Base-by-base conservation (phyloP, 2,329 filamentous ascomycete genomes). In the Calonectria pseudoturangicola region DNA sequence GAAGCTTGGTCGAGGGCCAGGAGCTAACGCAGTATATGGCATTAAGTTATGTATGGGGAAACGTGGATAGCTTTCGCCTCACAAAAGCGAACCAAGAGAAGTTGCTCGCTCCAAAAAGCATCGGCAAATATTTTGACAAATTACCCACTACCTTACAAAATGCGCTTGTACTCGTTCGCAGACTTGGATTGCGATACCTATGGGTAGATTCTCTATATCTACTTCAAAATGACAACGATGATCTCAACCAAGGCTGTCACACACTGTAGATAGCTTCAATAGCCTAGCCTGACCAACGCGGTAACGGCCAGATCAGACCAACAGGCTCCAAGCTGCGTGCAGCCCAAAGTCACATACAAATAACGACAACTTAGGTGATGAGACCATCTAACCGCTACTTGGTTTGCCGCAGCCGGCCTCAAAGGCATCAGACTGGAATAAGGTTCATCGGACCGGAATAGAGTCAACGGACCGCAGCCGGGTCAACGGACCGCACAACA, bases 1-100 rank as follows among this genome's bases (percentile, higher is more conserved):
- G 54, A 0, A 67, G 62, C 15, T 36, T 75, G 1, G 56, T 72
- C 5, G 73, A 73, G n/a, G 33, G 9, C 7, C 47, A 10, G 2
- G 9, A 9, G 4, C 18, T 56, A 7, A 54, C 30, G 0, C 33
- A n/a, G 33, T 75, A 75, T 30, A 28, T 71, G 2, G 73, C 74
- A 3, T 18, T 75, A 1, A 75, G 74, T 18, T 75, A 73, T 16
- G 63, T 75, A 16, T 75, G 70, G 74, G 74, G 74, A 1, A 21
- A 41, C 6, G 72, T 72, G 0, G 15, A 39, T 2, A 70, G 65
- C 10, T 51, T 75, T 6, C 69, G 69, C 9, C 66, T 75, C 3
- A 75, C 72, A 8, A 68, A n/a, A 25, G 54, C 63, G 0, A 75
- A 73, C 16, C 30, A 48, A 27, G 10, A 33, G 27, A 21, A 28